Base-by-base conservation (phyloP, 345 rosid species). In the Physaria fendleri region DNA sequence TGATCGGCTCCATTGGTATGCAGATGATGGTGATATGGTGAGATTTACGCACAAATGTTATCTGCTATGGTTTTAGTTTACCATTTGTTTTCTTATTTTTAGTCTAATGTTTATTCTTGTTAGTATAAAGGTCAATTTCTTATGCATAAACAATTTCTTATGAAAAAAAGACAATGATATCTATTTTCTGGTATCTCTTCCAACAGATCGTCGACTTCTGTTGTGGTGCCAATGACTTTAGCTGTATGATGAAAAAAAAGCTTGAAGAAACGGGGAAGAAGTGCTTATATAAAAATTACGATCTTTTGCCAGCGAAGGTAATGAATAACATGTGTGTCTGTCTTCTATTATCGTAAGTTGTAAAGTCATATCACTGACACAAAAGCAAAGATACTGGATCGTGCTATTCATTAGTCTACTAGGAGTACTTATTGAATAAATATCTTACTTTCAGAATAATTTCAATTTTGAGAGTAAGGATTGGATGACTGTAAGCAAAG, bases 201-300 rank as follows among this genome's bases (percentile, higher is more conserved):
- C 37, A 62, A 62, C 89, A 93, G 97, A 68, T 89, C 63, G 94
- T 93, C 14, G 99, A 93, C 78, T 86, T 86, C 74, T 93, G 97
- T 55, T 93, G 97, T 64, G 99, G 99, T 50, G 84, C 97, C 51
- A 93, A 93, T 75, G 94, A 93, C 70, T 93, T 93, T 56, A 93
- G 99, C 64, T 69, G 79, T 59, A 60, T 86, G 39, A 77, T 85
- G 97, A 88, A 82, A 62, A 51, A 27, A 60, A 93, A 86, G 83
- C 91, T 93, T 65, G 85, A 88, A 56, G 94, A 83, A 71, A 80
- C 68, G 0, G 88, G 95, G 65, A 93, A 86, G 82, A 86, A 73
- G 32, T 93, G 99, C 74, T 87, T 59, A 0, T 86, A 68, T 71
- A 86, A 78, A 76, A 93, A 93, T 59, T 89, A 76, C 71, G 99